These are phyloP conservation scores for Bromus sterilis DNA, from an alignment of 176 grass and related monocot genomes.

Conservation along the genomic window DNA sequence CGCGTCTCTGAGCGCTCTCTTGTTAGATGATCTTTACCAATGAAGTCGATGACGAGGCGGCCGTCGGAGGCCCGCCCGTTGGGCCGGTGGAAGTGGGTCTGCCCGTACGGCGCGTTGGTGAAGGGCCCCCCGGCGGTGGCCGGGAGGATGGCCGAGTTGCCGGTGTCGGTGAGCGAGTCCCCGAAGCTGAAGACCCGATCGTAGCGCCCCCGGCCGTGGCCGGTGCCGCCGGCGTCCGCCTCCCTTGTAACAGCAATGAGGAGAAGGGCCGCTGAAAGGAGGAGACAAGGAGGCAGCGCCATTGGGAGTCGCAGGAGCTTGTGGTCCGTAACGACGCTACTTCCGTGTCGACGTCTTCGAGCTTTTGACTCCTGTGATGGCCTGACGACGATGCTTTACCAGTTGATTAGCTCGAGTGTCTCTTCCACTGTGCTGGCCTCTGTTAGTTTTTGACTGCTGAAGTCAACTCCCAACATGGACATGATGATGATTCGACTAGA, in stretches of 20 bases:
- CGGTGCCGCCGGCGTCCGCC: not conserved
- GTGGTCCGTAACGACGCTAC: not conserved
- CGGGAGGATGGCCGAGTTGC: not conserved
- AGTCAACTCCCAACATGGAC: no score
- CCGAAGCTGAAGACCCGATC: not conserved
- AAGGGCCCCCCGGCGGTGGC: not conserved
- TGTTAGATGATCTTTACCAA: not conserved
- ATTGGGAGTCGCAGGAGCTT: not conserved
- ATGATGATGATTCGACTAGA: no score
- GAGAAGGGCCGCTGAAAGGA: not conserved
- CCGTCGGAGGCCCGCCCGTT: conserved; percentile 20
- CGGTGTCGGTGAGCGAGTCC: conserved; percentile 23
- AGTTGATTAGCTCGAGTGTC: no score
- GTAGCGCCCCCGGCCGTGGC: not conserved
- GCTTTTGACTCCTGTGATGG: not conserved
- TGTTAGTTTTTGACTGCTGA: no score
- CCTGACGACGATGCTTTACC: no score
- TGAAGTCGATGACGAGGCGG: conserved; percentile 26
- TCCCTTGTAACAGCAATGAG: not conserved
- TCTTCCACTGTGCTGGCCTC: no score
- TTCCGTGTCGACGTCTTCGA: not conserved
- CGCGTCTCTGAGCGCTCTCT: not conserved
- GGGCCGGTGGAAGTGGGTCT: conserved; percentile 1
- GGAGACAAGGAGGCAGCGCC: not conserved
- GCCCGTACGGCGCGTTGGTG: conserved; percentile 3